A percentile compares a stretch with the other conserved stretches of the same genome.
phyloP scores from a whole-genome alignment of 768 basidiomycete genomes.

The Mycena epipterygia region DNA sequence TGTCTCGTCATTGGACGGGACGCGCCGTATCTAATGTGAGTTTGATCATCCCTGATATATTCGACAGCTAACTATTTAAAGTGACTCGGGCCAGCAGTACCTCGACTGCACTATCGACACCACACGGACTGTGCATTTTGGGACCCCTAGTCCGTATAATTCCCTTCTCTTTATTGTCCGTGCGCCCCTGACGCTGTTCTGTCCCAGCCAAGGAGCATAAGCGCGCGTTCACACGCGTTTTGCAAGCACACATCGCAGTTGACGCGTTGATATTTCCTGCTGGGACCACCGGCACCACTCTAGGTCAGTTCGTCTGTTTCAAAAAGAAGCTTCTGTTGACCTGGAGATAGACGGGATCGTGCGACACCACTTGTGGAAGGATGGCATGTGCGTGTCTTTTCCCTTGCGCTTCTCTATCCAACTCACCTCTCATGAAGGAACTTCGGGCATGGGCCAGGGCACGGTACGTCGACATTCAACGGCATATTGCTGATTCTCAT shows the following conservation, averaged over 20 bases:
- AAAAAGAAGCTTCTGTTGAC: constrained; percentile 16
- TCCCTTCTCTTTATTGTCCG: neutral
- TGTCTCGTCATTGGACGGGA: constrained; percentile 68
- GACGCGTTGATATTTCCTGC: constrained; percentile 75
- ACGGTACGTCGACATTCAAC: constrained; percentile 68
- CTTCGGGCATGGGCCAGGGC: constrained; percentile 72
- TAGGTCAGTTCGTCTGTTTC: constrained; percentile 18
- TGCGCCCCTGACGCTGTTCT: neutral
- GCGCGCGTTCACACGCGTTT: constrained; percentile 77
- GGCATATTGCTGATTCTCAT: neutral
- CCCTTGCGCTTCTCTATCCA: too few species aligned
- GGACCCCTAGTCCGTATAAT: constrained; percentile 60
- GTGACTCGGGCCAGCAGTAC: constrained; percentile 84
- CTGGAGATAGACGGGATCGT: constrained; percentile 69
- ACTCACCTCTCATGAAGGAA: constrained; percentile 17
- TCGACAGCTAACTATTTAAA: constrained; percentile 4
- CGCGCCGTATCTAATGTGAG: constrained; percentile 50
- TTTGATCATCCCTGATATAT: neutral
- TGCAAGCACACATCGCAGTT: constrained; percentile 78
- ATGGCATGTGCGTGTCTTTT: constrained; percentile 52
- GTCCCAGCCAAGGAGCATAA: constrained; percentile 62
- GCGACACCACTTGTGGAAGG: constrained; percentile 72
- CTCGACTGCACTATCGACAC: constrained; percentile 82
- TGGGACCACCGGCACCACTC: constrained; percentile 59
- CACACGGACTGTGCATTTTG: constrained; percentile 75